phyloP scores from a whole-genome alignment of 2,329 filamentous ascomycete genomes.

The Gyromitra esculenta region DNA sequence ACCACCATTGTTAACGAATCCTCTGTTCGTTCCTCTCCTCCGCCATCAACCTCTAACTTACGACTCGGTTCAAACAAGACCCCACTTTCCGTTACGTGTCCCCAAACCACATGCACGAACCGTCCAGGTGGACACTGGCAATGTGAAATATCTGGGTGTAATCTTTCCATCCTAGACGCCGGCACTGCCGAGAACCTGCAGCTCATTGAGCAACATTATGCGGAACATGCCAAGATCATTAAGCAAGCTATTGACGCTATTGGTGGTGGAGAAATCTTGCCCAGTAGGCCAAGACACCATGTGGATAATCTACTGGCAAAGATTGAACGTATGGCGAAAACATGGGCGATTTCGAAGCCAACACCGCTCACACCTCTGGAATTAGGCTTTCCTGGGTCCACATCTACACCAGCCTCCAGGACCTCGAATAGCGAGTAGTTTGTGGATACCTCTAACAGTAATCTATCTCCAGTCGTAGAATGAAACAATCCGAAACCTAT shows the following conservation, averaged over 20 bases:
- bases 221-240: conserved; percentile 45
- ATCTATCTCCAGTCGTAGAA: not conserved
- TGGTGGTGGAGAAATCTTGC: conserved; percentile 28
- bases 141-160: conserved; percentile 38
- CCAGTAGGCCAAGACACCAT: conserved; percentile 29
- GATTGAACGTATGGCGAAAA: conserved; percentile 47
- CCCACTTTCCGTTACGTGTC: not conserved
- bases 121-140: conserved; percentile 28
- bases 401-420: not conserved
- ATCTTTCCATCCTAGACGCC: conserved; percentile 11
- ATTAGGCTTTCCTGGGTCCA: not conserved
- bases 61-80: not conserved
- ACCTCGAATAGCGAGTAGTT: not conserved
- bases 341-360: conserved; percentile 39
- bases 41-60: not conserved
- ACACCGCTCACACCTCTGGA: conserved; percentile 1
- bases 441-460: not conserved
- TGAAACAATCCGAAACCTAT: not conserved
- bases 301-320: conserved; percentile 49
- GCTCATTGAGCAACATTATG: conserved; percentile 50
- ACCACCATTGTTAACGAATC: not conserved
- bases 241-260: conserved; percentile 47
- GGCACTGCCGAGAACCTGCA: conserved; percentile 25
- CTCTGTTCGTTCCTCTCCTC: not conserved
- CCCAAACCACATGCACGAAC: conserved; percentile 12